These are phyloP conservation scores for Leishmania gerbilli DNA, from an alignment of 208 protist species.

Conservation along the genomic window DNA sequence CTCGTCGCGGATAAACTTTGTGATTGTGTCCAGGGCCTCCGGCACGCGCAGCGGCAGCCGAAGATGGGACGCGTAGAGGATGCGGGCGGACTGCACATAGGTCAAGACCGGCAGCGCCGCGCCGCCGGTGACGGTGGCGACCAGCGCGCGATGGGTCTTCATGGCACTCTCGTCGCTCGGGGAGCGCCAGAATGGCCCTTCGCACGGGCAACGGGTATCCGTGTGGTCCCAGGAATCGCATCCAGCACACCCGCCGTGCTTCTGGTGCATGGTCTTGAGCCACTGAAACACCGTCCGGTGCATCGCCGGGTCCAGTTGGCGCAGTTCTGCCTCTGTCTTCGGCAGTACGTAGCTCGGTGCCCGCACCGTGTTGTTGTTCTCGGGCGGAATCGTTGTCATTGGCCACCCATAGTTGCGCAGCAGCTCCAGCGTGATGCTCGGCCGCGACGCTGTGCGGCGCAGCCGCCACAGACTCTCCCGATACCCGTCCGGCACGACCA, in stretches of 20 bases:
- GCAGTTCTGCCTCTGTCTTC: conserved; percentile 44
- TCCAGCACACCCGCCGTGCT: conserved; percentile 57
- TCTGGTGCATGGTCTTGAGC: conserved; percentile 55
- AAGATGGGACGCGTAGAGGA: conserved; percentile 56
- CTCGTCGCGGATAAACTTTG: conserved; percentile 65
- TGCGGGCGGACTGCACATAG: conserved; percentile 70
- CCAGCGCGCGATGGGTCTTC: conserved; percentile 21
- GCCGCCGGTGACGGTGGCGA: conserved; percentile 20
- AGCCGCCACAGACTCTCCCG: conserved; percentile 81
- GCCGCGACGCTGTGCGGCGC: conserved; percentile 56
- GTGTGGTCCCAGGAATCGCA: conserved; percentile 85
- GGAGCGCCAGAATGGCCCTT: conserved; percentile 56
- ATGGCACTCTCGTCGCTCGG: conserved; percentile 39
- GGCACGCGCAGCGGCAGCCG: conserved; percentile 58
- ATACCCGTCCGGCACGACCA: conserved; percentile 69
- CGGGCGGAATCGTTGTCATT: conserved; percentile 11
- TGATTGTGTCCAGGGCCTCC: conserved; percentile 60
- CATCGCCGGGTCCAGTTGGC: conserved; percentile 62
- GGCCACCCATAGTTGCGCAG: conserved; percentile 68
- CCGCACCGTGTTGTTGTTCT: conserved; percentile 48
- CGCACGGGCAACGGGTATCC: conserved; percentile 72
- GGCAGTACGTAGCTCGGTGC: conserved; percentile 43
- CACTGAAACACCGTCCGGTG: conserved; percentile 69
- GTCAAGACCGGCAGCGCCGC: conserved; percentile 31
- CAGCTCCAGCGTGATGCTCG: conserved; percentile 66